Conservation (phyloP, 495 filamentous ascomycete species). For the Neurospora terricola region DNA sequence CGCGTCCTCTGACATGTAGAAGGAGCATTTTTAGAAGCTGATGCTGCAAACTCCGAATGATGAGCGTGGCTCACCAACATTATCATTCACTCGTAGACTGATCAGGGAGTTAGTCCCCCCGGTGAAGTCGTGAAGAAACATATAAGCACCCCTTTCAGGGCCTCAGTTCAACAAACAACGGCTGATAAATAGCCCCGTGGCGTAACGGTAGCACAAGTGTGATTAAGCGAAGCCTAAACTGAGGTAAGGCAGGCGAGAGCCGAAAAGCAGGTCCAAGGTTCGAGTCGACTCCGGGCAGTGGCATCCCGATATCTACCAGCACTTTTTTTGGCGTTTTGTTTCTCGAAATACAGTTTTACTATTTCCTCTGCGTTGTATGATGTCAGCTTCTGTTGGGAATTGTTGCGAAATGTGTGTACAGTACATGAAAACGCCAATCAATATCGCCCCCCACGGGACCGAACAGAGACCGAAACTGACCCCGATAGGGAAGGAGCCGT, state of each 20-base stretch:
- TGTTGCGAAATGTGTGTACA: background rate
- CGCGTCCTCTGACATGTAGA: too few relatives aligned
- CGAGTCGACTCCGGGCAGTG: background rate
- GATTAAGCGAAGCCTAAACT: background rate
- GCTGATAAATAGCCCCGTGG: background rate
- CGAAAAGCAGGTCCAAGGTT: too few relatives aligned
- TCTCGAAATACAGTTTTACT: background rate
- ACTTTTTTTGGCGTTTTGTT: background rate
- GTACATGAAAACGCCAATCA: background rate
- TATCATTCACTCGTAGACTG: too few relatives aligned
- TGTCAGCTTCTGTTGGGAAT: background rate
- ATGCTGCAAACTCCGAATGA: too few relatives aligned
- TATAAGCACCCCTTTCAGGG: background rate
- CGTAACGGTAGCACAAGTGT: background rate
- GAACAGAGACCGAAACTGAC: background rate
- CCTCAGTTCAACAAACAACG: background rate
- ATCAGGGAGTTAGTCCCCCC: too few relatives aligned
- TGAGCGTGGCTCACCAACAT: too few relatives aligned
- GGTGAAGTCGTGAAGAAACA: too few relatives aligned
- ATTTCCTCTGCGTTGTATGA: background rate
- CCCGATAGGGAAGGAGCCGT: background rate
- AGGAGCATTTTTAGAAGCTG: too few relatives aligned
- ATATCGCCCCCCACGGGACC: background rate
- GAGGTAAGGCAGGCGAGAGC: too few relatives aligned
- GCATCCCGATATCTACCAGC: background rate